Evolutionary conservation across 148 eudicot species (phyloP).

Genomic region (Selenicereus undatus): DNA sequence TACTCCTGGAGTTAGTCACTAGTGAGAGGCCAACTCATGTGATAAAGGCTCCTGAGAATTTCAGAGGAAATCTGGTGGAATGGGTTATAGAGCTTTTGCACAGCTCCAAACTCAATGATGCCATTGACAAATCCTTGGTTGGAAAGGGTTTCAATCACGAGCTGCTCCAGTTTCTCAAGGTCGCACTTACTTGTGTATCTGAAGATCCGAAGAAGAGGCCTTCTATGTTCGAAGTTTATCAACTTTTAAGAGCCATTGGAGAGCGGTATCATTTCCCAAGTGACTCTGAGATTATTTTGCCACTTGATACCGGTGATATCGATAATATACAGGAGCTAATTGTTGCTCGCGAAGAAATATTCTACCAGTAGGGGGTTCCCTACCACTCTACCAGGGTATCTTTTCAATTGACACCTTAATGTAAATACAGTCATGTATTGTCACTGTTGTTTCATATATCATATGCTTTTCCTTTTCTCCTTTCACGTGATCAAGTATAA

Average conservation of each 20-base stretch:
- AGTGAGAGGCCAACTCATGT: conserved; percentile 48
- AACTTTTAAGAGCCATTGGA: conserved; percentile 64
- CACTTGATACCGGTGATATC: conserved; percentile 27
- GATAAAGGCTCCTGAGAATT: conserved; percentile 47
- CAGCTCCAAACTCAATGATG: conserved; percentile 37
- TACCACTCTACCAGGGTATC: conserved; percentile 22
- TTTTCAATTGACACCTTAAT: background rate
- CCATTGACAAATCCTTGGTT: conserved; percentile 45
- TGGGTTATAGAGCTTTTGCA: conserved; percentile 50
- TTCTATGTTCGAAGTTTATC: conserved; percentile 67
- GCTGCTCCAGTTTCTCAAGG: conserved; percentile 53
- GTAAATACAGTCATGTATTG: conserved; percentile 2
- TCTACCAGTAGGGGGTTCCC: conserved; percentile 4
- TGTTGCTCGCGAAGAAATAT: conserved; percentile 40
- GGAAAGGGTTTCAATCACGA: conserved; percentile 50
- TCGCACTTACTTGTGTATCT: conserved; percentile 50
- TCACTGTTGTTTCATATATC: conserved; percentile 11
- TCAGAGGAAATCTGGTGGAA: conserved; percentile 57
- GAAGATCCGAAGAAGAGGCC: conserved; percentile 62
- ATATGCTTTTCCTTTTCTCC: background rate
- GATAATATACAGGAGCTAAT: conserved; percentile 49
- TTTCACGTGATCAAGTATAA: conserved; percentile 16
- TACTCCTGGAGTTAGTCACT: conserved; percentile 56
- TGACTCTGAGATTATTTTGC: conserved; percentile 48
- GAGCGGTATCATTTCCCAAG: conserved; percentile 50